Evolutionary conservation across 495 filamentous ascomycete genomes (phyloP).

Genomic region (Penicillium arizonense): DNA sequence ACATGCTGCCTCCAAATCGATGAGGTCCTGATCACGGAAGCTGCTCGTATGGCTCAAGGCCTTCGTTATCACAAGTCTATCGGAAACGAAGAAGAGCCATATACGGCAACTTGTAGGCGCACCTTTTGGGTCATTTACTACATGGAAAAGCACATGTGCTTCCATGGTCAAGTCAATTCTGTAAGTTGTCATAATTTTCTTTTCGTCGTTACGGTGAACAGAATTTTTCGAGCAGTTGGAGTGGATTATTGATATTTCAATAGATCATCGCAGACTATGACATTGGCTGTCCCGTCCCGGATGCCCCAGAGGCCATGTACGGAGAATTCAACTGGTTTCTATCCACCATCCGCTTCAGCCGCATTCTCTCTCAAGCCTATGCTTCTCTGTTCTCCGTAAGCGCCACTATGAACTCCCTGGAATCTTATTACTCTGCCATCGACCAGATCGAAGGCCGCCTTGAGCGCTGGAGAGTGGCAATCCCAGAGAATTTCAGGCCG

Average conservation of each 20-base stretch:
- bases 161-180: constrained; percentile 27
- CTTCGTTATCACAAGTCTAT: constrained; percentile 21
- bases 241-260: constrained; percentile 1
- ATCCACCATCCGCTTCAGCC: constrained; percentile 19
- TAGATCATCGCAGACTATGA: not conserved
- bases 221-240: not conserved
- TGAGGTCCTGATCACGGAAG: constrained; percentile 29
- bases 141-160: constrained; percentile 32
- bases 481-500: constrained; percentile 26
- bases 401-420: constrained; percentile 20
- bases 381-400: constrained; percentile 31
- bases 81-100: too few relatives aligned
- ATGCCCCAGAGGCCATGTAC: constrained; percentile 23
- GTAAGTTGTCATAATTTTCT: constrained; percentile 14
- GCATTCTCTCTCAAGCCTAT: constrained; percentile 30
- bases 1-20: constrained; percentile 33
- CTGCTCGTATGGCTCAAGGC: constrained; percentile 26
- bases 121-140: constrained; percentile 37
- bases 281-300: constrained; percentile 25
- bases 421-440: constrained; percentile 19
- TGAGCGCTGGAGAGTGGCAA: constrained; percentile 28
- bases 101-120: too few relatives aligned
- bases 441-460: constrained; percentile 23
- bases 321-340: constrained; percentile 35
- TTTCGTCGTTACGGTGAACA: not conserved